Evolutionary conservation across 2,329 filamentous ascomycete species (phyloP), one percentile per base, ranked within the genome.

Genomic region (Aspergillus neoniger): DNA sequence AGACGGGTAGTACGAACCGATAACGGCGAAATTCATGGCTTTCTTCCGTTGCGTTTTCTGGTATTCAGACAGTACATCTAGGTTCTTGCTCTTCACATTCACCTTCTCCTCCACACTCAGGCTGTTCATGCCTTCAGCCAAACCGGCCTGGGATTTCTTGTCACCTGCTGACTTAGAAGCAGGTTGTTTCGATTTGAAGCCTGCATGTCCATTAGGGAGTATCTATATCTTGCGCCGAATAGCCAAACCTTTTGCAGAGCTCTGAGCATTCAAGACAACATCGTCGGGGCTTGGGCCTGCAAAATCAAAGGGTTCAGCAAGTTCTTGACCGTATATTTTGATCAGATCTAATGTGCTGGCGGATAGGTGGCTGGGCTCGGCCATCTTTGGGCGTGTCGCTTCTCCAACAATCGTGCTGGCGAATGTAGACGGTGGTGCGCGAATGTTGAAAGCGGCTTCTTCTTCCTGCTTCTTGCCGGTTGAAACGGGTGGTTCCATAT

Each of bases 221-320:
- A 64, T 65, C 69, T 66, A 74, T 66, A 70, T 71, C 66, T 72
- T 74, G 67, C 68, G 72, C 70, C 74, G 76, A 73, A 75, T 72
- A 66, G 74, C 71, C 87, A 88, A 91, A 92, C 90, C 89, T 91
- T 92, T 90, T 79, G 88, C 76, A 70, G 72, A 76, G 64, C 69
- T 88, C 82, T 96, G 94, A 68, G 93, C 94, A 76, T 88, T 87
- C 64, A 92, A 83, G 70, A 97, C 91, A 72, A 95, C 80, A 76
- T 97, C 93, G 80, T 98, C 93, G 67, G 93, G 93, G 78, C 93
- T 97, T 58, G 94, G 93, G 74, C 87, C 86, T 82, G 88, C 82
- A 79, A 97, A 97, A 61, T 88, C 77, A 74, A 79, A 81, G 49
- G 71, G 70, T 75, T 78, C 74, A 79, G 76, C 72, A 70, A 74